Conservation (phyloP, 2,329 filamentous ascomycete species). For the Eutypella sp. region DNA sequence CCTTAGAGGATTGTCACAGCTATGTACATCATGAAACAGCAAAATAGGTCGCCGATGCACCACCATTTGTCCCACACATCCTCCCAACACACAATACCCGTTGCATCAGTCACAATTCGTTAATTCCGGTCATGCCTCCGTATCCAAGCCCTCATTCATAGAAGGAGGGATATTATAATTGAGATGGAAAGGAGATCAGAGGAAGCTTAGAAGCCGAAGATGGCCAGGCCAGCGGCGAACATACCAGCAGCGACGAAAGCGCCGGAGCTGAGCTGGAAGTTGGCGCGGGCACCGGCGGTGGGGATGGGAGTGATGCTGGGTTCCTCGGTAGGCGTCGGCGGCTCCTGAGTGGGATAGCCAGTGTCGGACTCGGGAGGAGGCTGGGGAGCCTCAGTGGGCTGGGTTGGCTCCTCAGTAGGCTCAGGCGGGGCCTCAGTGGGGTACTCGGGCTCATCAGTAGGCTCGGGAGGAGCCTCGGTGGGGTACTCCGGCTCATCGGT, state of each 20-base stretch:
- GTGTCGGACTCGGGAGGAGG: constrained; percentile 3
- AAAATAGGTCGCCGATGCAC: too few relatives aligned
- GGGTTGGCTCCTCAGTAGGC: not conserved
- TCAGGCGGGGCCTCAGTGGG: not conserved
- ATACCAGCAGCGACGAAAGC: constrained; percentile 15
- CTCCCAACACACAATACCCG: too few relatives aligned
- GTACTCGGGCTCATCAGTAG: not conserved
- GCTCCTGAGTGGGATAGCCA: constrained; percentile 8
- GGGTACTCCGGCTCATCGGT: not conserved
- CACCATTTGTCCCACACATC: too few relatives aligned
- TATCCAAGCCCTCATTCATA: not conserved
- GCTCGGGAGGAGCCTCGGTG: not conserved
- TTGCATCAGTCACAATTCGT: too few relatives aligned
- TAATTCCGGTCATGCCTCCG: too few relatives aligned
- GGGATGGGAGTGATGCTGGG: constrained; percentile 6
- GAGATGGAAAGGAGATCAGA: not conserved
- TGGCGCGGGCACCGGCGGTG: constrained; percentile 10
- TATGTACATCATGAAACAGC: too few relatives aligned
- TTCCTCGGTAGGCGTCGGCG: not conserved
- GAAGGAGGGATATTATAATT: too few relatives aligned
- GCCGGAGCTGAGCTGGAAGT: constrained; percentile 11
- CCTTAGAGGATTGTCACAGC: too few relatives aligned
- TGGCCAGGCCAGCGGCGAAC: constrained; percentile 13
- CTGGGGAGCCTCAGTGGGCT: not conserved
- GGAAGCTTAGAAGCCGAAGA: constrained; percentile 18